These are phyloP conservation scores for Termitomyces sp. DNA, from an alignment of 768 basidiomycete genomes.

Conservation along the genomic window DNA sequence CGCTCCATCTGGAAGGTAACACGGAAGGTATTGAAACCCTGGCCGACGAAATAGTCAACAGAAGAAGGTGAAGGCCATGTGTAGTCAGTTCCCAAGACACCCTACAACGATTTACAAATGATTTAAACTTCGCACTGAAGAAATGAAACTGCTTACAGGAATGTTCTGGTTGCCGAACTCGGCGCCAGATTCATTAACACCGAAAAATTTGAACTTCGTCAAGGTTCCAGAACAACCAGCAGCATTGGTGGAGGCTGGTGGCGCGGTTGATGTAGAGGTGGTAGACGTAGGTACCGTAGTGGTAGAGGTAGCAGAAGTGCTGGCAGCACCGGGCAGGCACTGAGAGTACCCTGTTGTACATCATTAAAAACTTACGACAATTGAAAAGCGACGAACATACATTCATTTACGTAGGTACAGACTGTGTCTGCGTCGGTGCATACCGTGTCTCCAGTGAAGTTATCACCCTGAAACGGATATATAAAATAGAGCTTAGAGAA, in stretches of 20 bases:
- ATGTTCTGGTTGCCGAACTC: conserved; percentile 48
- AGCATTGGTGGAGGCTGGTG: conserved; percentile 21
- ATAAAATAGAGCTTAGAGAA: background rate
- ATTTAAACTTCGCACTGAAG: background rate
- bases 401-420: conserved; percentile 37
- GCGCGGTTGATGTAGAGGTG: conserved; percentile 25
- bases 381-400: conserved; percentile 20
- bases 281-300: conserved; percentile 24
- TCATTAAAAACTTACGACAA: background rate
- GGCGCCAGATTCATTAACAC: conserved; percentile 58
- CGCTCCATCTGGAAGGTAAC: conserved; percentile 58
- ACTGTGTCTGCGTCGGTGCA: conserved; percentile 36
- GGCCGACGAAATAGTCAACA: conserved; percentile 42
- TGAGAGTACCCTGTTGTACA: conserved; percentile 38
- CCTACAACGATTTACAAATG: conserved; percentile 16
- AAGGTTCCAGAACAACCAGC: conserved; percentile 29
- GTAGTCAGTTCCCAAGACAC: conserved; percentile 36
- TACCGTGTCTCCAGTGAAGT: conserved; percentile 36
- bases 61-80: conserved; percentile 44
- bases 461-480: conserved; percentile 25
- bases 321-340: conserved; percentile 29
- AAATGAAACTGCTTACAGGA: conserved; percentile 33
- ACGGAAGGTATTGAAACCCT: conserved; percentile 61
- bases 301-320: conserved; percentile 21
- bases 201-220: conserved; percentile 59